These are phyloP conservation scores for Priceomyces fermenticarens DNA, from an alignment of 805 yeast genomes.

Conservation along the genomic window DNA sequence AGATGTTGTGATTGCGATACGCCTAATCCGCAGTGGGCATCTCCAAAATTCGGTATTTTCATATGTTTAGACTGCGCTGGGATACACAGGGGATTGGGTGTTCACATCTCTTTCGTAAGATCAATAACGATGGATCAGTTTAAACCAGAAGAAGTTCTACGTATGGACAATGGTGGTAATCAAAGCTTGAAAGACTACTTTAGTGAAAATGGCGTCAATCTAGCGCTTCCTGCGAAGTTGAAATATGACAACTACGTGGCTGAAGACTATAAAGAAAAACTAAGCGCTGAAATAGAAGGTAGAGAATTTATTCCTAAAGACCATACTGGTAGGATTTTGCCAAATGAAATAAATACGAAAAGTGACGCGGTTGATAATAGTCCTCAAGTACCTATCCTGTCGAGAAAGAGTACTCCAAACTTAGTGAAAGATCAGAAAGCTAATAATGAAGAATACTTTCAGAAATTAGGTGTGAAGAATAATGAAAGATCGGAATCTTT, in stretches of 20 bases:
- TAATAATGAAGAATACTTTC: constrained; percentile 81
- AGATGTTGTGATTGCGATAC: constrained; percentile 92
- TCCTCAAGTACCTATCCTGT: constrained; percentile 27
- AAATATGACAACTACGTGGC: constrained; percentile 91
- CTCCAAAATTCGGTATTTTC: constrained; percentile 96
- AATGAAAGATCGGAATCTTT: constrained; percentile 69
- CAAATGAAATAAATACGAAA: constrained; percentile 12
- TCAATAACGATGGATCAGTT: constrained; percentile 98
- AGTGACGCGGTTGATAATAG: constrained; percentile 5
- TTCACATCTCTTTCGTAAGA: constrained; percentile 93
- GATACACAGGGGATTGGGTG: constrained; percentile 91
- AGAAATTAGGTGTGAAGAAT: constrained; percentile 71
- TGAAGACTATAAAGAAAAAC: constrained; percentile 85
- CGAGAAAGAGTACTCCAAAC: constrained; percentile 43
- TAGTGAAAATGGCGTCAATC: constrained; percentile 66
- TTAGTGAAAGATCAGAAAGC: constrained; percentile 39
- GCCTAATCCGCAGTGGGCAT: constrained; percentile 99
- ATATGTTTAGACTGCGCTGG: constrained; percentile 99
- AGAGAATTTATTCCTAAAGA: constrained; percentile 64
- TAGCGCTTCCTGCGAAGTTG: constrained; percentile 57
- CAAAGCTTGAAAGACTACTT: constrained; percentile 69
- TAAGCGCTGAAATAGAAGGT: constrained; percentile 75
- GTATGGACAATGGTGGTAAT: constrained; percentile 96
- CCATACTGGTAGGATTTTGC: constrained; percentile 47
- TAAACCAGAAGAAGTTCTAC: constrained; percentile 81